phyloP scores from a whole-genome alignment of 1,139 yeast species.

The Lodderomyces jiufengensis region DNA sequence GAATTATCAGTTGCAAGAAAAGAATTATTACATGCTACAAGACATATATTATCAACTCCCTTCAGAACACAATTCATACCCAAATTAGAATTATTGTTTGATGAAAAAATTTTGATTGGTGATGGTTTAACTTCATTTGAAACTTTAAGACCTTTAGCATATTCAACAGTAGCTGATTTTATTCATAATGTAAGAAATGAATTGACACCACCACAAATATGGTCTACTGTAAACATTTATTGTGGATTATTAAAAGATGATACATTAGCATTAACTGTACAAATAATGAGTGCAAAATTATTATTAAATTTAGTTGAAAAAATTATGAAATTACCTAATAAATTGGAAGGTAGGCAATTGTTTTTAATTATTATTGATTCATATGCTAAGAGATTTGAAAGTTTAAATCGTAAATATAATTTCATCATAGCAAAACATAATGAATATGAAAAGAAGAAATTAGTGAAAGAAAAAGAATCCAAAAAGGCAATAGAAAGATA shows the following conservation, averaged over 20 bases:
- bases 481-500: conserved; percentile 42
- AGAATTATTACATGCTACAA: conserved; percentile 88
- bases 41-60: conserved; percentile 90
- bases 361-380: conserved; percentile 82
- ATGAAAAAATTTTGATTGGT: conserved; percentile 85
- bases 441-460: conserved; percentile 45
- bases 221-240: conserved; percentile 83
- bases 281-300: conserved; percentile 94
- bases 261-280: conserved; percentile 83
- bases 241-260: conserved; percentile 80
- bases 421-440: conserved; percentile 64
- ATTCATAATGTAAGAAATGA: conserved; percentile 90
- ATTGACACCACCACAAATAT: conserved; percentile 76
- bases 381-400: conserved; percentile 76
- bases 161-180: conserved; percentile 93
- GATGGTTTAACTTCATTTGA: conserved; percentile 90
- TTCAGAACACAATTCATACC: conserved; percentile 81
- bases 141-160: conserved; percentile 84
- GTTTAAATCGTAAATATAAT: conserved; percentile 68
- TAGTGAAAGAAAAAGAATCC: conserved; percentile 41
- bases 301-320: conserved; percentile 84
- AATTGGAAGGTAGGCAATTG: conserved; percentile 80
- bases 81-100: conserved; percentile 77
- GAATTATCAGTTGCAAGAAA: conserved; percentile 90
- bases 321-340: conserved; percentile 77